Percentiles rank a stretch among this genome's conserved stretches.
Evolutionary conservation across 345 rosid species (phyloP).

Genomic region (Triadica sebifera): DNA sequence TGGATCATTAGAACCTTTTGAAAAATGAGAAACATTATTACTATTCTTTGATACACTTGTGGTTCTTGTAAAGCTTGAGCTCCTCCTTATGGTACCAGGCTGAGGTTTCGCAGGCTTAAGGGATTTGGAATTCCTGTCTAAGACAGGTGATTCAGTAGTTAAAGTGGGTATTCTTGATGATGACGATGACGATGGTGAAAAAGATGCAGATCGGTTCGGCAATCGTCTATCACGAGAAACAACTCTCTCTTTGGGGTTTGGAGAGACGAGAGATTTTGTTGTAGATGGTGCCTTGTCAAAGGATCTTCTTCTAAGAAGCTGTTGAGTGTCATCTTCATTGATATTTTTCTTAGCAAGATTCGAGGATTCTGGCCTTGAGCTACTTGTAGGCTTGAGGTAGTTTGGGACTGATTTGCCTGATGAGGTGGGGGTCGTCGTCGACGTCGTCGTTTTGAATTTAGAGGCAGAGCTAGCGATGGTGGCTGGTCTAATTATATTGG

Average conservation of each 20-base stretch:
- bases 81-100: conserved; percentile 25
- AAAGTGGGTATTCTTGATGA: conserved; percentile 13
- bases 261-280: conserved; percentile 42
- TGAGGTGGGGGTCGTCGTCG: not conserved
- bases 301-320: conserved; percentile 66
- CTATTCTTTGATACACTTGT: conserved; percentile 20
- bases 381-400: conserved; percentile 60
- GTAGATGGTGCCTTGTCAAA: conserved; percentile 63
- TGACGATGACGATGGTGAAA: conserved; percentile 33
- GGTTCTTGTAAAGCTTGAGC: conserved; percentile 4
- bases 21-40: conserved; percentile 1
- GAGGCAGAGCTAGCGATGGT: conserved; percentile 20
- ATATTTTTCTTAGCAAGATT: conserved; percentile 39
- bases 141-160: conserved; percentile 12
- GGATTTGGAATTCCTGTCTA: conserved; percentile 37
- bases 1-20: conserved; percentile 9
- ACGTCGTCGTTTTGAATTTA: conserved; percentile 7
- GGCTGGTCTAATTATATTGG: conserved; percentile 15
- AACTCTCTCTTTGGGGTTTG: conserved; percentile 31
- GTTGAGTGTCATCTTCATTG: conserved; percentile 30
- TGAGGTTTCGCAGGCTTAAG: conserved; percentile 29
- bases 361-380: conserved; percentile 44
- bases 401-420: conserved; percentile 37
- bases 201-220: conserved; percentile 36
- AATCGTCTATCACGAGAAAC: conserved; percentile 34